A percentile compares a stretch with the other conserved stretches of the same genome.
These are phyloP conservation scores for Exophiala viscosa DNA, from an alignment of 2,329 filamentous ascomycete species.

Conservation along the genomic window DNA sequence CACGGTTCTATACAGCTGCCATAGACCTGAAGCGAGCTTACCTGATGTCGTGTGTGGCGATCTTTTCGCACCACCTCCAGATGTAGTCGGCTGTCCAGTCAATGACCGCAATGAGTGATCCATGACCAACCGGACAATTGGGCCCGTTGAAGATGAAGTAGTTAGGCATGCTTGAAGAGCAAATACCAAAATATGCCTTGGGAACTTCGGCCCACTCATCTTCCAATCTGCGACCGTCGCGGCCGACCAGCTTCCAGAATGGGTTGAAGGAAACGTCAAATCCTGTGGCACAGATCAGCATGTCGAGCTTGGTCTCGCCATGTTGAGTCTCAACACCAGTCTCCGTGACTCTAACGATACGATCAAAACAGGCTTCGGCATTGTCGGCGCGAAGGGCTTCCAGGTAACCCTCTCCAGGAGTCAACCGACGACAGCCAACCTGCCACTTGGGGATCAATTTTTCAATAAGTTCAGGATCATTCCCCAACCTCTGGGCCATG, in stretches of 20 bases:
- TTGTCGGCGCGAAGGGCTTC: constrained; percentile 29
- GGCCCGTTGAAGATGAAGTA: constrained; percentile 34
- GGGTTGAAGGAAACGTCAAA: constrained; percentile 39
- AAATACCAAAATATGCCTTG: constrained; percentile 43
- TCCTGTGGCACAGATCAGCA: constrained; percentile 36
- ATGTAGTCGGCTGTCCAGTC: constrained; percentile 29
- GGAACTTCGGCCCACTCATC: constrained; percentile 42
- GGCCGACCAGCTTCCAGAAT: constrained; percentile 39
- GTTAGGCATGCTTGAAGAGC: constrained; percentile 43
- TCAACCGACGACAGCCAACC: constrained; percentile 25
- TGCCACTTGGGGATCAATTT: constrained; percentile 21
- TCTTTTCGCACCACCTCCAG: constrained; percentile 31
- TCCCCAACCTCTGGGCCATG: background rate
- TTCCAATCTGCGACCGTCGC: constrained; percentile 34
- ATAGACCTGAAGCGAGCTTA: constrained; percentile 15
- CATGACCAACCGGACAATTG: constrained; percentile 29
- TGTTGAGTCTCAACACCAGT: constrained; percentile 25
- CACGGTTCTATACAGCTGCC: background rate
- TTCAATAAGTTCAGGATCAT: background rate
- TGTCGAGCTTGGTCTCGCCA: constrained; percentile 29
- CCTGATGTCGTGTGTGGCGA: constrained; percentile 33
- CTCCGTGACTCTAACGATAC: constrained; percentile 20
- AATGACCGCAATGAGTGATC: constrained; percentile 26
- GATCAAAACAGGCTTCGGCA: constrained; percentile 17
- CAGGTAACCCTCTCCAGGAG: constrained; percentile 24